Evolutionary conservation across 1,284 basidiomycete species (phyloP).

Genomic region (Lentinula novae-zelandiae): DNA sequence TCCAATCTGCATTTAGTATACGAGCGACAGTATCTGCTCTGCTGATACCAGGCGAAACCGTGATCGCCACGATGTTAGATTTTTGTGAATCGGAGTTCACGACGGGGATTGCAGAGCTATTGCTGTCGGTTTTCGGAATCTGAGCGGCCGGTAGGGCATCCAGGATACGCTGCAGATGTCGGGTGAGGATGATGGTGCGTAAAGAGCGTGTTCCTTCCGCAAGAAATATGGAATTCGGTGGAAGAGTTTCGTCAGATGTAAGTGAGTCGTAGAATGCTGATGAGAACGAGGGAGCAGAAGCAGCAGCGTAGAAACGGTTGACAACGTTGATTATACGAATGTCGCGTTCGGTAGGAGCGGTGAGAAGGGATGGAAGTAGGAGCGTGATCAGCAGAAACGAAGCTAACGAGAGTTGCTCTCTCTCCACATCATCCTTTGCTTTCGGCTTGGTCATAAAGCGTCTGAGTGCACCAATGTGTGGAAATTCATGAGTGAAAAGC

Average conservation of each 20-base stretch:
- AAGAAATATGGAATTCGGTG: conserved; percentile 38
- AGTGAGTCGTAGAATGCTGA: conserved; percentile 22
- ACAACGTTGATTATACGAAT: conserved; percentile 67
- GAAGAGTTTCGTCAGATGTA: neutral
- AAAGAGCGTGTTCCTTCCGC: conserved; percentile 65
- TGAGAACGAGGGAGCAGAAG: neutral
- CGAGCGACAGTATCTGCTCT: conserved; percentile 60
- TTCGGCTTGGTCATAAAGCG: conserved; percentile 25
- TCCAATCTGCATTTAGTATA: conserved; percentile 47
- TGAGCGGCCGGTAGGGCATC: conserved; percentile 69
- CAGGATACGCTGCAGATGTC: conserved; percentile 75
- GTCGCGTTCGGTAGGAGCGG: conserved; percentile 77
- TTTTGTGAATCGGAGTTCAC: conserved; percentile 47
- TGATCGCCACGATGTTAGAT: conserved; percentile 69
- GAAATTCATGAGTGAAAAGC: conserved; percentile 71
- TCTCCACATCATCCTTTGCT: too few species aligned
- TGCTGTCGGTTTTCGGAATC: conserved; percentile 46
- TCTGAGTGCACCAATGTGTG: conserved; percentile 46
- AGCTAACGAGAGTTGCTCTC: conserved; percentile 18
- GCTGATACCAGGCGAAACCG: conserved; percentile 72
- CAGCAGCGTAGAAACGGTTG: too few species aligned
- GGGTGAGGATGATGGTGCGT: conserved; percentile 56
- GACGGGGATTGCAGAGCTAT: conserved; percentile 38
- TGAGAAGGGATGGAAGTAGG: conserved; percentile 72
- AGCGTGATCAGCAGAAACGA: conserved; percentile 69